Percentiles rank a stretch among this genome's conserved stretches.
These are phyloP conservation scores for Corchorus olitorius DNA, from an alignment of 345 rosid species.

Conservation along the genomic window DNA sequence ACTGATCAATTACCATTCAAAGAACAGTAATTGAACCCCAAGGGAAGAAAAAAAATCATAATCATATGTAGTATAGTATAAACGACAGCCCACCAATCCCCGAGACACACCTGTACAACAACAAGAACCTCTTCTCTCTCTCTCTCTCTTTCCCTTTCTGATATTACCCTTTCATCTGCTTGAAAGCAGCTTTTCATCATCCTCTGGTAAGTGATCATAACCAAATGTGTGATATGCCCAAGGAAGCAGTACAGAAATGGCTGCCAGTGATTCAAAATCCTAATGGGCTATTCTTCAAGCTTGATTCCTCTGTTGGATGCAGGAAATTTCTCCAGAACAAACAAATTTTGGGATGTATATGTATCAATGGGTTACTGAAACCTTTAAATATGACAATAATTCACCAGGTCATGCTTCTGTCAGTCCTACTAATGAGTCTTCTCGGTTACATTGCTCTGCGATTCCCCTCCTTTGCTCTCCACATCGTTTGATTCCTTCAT, in stretches of 20 bases:
- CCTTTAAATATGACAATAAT: conserved; percentile 20
- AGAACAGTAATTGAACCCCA: conserved; percentile 6
- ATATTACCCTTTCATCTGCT: neutral
- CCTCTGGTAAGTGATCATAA: neutral
- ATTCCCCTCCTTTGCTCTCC: conserved; percentile 42
- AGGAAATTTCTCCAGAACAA: conserved; percentile 4
- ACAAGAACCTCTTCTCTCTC: neutral
- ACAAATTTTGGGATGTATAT: conserved; percentile 21
- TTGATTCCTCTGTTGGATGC: conserved; percentile 7
- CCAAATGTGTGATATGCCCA: neutral
- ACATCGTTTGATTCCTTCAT: conserved; percentile 52
- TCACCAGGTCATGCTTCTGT: conserved; percentile 22
- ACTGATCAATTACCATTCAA: conserved; percentile 11
- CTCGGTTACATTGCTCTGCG: conserved; percentile 37
- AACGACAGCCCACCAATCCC: conserved; percentile 6
- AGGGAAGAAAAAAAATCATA: neutral
- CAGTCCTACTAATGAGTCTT: conserved; percentile 38
- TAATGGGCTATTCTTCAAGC: conserved; percentile 10
- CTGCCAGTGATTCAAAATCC: conserved; percentile 11
- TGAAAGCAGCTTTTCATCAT: conserved; percentile 13
- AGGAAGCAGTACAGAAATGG: neutral
- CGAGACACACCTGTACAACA: conserved; percentile 34
- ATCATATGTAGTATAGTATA: conserved; percentile 7
- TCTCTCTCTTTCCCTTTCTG: conserved; percentile 1
- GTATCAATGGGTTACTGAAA: conserved; percentile 18